Evolutionary conservation across 129 eudicot species (phyloP).

Genomic region (Tagetes erecta): DNA sequence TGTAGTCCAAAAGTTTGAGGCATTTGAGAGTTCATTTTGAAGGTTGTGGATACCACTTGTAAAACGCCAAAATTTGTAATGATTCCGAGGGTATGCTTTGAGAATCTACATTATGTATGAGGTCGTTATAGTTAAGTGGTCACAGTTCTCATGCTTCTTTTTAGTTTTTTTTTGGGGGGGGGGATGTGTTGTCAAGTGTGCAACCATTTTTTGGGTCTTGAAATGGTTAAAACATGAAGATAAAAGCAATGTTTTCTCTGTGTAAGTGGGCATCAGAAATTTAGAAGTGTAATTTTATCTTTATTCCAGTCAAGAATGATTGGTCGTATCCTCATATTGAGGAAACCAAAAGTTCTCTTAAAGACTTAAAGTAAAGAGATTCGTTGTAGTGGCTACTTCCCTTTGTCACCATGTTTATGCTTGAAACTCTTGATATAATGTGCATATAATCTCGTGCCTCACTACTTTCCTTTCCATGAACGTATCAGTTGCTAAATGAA

Average conservation of each 20-base stretch:
- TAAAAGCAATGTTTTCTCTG: neutral
- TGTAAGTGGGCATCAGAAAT: neutral
- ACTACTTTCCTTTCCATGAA: neutral
- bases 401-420: constrained; percentile 2
- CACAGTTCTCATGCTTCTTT: neutral
- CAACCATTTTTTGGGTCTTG: neutral
- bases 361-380: neutral
- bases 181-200: neutral
- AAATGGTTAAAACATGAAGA: neutral
- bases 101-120: neutral
- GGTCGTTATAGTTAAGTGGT: neutral
- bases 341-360: neutral
- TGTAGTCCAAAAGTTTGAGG: constrained; percentile 1
- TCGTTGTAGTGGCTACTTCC: constrained; percentile 5
- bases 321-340: neutral
- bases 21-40: constrained; percentile 1
- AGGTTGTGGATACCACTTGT: constrained; percentile 1
- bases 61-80: neutral
- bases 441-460: neutral
- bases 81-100: constrained; percentile 8
- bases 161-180: neutral
- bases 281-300: neutral
- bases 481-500: neutral
- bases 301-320: neutral
- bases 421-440: neutral